Percentiles rank a stretch among this genome's conserved stretches.
These are phyloP conservation scores for Blastomyces percursus DNA, from an alignment of 2,329 filamentous ascomycete genomes.

Conservation along the genomic window DNA sequence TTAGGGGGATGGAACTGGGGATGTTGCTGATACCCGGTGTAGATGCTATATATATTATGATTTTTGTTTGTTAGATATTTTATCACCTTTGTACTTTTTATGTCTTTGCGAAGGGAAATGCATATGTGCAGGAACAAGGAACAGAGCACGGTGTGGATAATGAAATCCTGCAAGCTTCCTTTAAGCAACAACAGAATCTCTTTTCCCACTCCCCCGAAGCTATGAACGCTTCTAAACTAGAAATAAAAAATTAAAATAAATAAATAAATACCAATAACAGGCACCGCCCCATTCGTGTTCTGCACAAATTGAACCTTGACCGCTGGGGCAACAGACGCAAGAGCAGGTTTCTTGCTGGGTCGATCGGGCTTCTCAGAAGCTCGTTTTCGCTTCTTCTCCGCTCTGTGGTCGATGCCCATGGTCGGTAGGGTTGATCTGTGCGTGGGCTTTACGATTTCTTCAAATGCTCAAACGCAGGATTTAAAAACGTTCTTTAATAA, in stretches of 20 bases:
- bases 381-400: slow-evolving; percentile 44
- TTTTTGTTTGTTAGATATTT: neutral
- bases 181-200: no score
- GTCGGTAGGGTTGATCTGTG: neutral
- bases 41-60: slow-evolving; percentile 13
- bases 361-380: slow-evolving; percentile 33
- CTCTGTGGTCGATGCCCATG: slow-evolving; percentile 25
- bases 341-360: slow-evolving; percentile 40
- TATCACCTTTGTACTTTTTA: neutral
- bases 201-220: no score
- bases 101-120: neutral
- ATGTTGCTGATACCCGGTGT: slow-evolving; percentile 19
- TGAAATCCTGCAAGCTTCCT: no score
- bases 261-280: slow-evolving; percentile 32
- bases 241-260: no score
- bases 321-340: slow-evolving; percentile 27
- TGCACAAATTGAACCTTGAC: slow-evolving; percentile 38
- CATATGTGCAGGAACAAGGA: no score
- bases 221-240: no score
- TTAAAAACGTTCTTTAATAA: neutral
- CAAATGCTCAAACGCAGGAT: neutral
- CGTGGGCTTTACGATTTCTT: neutral
- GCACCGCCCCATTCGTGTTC: slow-evolving; percentile 38
- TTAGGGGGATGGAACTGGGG: slow-evolving; percentile 24
- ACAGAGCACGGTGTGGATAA: no score